These are phyloP conservation scores for Aphanoascus verrucosus DNA, from an alignment of 2,329 filamentous ascomycete species.

Conservation along the genomic window DNA sequence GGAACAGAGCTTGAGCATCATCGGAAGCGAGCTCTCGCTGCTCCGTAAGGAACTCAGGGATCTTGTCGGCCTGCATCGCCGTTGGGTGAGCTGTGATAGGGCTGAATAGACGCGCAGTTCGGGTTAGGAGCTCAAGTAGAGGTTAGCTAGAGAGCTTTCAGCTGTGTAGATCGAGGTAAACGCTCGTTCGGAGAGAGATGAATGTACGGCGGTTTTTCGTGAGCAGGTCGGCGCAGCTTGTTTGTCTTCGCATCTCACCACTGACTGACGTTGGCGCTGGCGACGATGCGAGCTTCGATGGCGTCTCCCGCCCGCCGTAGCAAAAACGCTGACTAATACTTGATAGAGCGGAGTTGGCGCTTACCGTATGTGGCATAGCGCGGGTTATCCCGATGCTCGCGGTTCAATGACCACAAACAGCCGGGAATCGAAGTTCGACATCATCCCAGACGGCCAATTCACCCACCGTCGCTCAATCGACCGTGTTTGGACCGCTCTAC, in stretches of 20 bases:
- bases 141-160: not conserved
- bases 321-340: too few species aligned
- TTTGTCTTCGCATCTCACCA: too few species aligned
- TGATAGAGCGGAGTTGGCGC: not conserved
- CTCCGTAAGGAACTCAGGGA: constrained; percentile 82
- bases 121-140: not conserved
- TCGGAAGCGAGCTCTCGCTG: constrained; percentile 81
- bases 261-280: too few species aligned
- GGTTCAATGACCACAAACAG: not conserved
- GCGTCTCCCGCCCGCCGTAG: too few species aligned
- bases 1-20: constrained; percentile 75
- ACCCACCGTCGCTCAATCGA: not conserved
- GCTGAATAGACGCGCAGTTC: not conserved
- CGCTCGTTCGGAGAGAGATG: too few species aligned
- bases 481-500: not conserved
- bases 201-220: too few species aligned
- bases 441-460: not conserved
- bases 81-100: not conserved
- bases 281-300: too few species aligned
- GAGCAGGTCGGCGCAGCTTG: too few species aligned
- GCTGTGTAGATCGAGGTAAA: too few species aligned
- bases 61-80: constrained; percentile 72
- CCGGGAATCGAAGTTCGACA: not conserved
- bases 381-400: not conserved
- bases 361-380: not conserved